These are phyloP conservation scores for Amanita phalloides DNA, from an alignment of 768 basidiomycete genomes.

Conservation along the genomic window DNA sequence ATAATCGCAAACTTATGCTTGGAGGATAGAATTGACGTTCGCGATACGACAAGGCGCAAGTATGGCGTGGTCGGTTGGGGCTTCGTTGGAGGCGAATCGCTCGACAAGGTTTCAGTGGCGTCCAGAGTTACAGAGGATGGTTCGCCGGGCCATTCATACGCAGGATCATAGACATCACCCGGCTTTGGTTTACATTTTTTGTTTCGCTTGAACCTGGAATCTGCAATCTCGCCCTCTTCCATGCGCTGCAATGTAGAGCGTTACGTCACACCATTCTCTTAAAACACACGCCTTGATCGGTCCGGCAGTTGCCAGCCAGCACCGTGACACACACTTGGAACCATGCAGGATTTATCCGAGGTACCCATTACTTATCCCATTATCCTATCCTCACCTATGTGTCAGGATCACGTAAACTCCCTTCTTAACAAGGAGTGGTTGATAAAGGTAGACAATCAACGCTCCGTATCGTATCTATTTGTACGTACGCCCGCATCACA, in stretches of 20 bases:
- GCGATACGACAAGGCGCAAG: slow-evolving; percentile 42
- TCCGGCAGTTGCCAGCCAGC: neutral
- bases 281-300: no score
- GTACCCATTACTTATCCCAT: slow-evolving; percentile 15
- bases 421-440: slow-evolving; percentile 68
- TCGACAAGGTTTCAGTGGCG: slow-evolving; percentile 6
- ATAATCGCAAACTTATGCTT: slow-evolving; percentile 29
- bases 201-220: neutral
- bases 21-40: slow-evolving; percentile 51
- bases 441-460: slow-evolving; percentile 47
- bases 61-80: slow-evolving; percentile 15
- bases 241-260: neutral
- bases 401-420: slow-evolving; percentile 43
- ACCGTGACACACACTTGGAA: neutral
- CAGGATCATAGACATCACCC: slow-evolving; percentile 32
- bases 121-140: slow-evolving; percentile 12
- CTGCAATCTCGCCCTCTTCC: slow-evolving; percentile 22
- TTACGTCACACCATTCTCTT: neutral
- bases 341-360: slow-evolving; percentile 42
- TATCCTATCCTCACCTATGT: slow-evolving; percentile 2
- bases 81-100: slow-evolving; percentile 6
- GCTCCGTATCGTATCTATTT: slow-evolving; percentile 60
- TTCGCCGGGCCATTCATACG: slow-evolving; percentile 49
- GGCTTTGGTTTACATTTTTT: slow-evolving; percentile 1
- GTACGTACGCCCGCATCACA: slow-evolving; percentile 31